Base-by-base conservation (phyloP, 2,329 filamentous ascomycete species). In the Penicillium griseofulvum region DNA sequence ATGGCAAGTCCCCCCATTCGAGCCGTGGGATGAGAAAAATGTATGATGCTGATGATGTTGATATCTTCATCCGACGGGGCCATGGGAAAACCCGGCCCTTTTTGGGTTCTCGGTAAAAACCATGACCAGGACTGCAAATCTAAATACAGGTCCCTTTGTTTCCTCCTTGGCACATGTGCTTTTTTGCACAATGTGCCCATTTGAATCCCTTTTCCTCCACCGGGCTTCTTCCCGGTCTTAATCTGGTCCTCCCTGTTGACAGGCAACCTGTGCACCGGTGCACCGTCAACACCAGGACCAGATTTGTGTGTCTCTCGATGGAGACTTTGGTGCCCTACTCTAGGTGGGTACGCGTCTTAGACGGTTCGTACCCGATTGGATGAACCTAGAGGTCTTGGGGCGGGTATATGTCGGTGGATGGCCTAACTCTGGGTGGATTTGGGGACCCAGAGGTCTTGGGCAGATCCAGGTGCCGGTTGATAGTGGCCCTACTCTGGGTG, bases 1-100 rank as follows among this genome's bases (percentile, higher is more conserved):
- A 33, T 44, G 19, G n/a, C 31, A 22, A n/a, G n/a, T 60, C 61
- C 63, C 49, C 58, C 52, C 64, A 65, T 66, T 66, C 47, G 59
- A 53, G 63, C 57, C 49, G 37, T 52, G 41, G 41, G 46, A 33
- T 54, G 53, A 41, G 53, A 41, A 29, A 8, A 24, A 17, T 14
- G 11, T 4, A 26, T 49, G 34, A 22, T 49, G 46, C 2, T n/a
- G 24, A 22, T 29, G 45, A 2, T 19, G 29, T 31, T 29, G 45
- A 2, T 19, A 19, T 31, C 28, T 43, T 50, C 48, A 45, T 31
- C 49, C 45, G 29, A 52, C 55, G 53, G 51, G 53, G 47, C 49
- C 59, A 66, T 58, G 64, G 62, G 39, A 66, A 65, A 64, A 57
- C 31, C 60, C 58, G 54, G 51, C 24, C 26, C 22, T 38, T 52